Conservation (phyloP, 2,329 filamentous ascomycete genomes). For the Monosporascus sp. region DNA sequence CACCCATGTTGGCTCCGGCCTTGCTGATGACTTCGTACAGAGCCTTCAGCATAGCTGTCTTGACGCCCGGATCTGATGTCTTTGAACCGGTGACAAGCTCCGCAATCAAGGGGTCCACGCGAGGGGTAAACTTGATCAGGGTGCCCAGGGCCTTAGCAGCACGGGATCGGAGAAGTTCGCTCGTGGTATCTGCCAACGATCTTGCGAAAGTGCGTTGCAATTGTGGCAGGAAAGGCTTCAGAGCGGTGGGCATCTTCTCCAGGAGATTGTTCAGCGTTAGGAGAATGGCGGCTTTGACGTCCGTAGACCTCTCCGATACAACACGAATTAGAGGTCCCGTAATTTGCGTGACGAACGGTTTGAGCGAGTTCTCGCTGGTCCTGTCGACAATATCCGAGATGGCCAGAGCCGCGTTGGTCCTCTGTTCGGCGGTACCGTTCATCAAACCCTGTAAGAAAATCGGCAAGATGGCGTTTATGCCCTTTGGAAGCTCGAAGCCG, state of each 20-base stretch:
- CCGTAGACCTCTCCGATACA: conserved; percentile 90
- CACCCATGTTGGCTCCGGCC: conserved; percentile 91
- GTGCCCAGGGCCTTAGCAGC: conserved; percentile 93
- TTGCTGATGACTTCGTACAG: conserved; percentile 95
- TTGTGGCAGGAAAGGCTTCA: conserved; percentile 96
- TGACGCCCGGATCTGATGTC: conserved; percentile 80
- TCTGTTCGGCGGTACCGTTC: conserved; percentile 90
- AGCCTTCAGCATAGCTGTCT: conserved; percentile 93
- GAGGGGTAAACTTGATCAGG: conserved; percentile 88
- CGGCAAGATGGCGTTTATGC: conserved; percentile 90
- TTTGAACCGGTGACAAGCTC: conserved; percentile 95
- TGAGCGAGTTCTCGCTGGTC: conserved; percentile 79
- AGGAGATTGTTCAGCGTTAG: conserved; percentile 90
- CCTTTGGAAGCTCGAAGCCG: conserved; percentile 90
- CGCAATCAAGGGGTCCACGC: conserved; percentile 87
- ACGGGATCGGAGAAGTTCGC: conserved; percentile 78
- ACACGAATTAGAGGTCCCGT: conserved; percentile 97
- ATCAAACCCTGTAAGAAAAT: conserved; percentile 98
- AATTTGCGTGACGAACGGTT: conserved; percentile 94
- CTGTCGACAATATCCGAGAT: conserved; percentile 96
- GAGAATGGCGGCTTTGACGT: conserved; percentile 92
- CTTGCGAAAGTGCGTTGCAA: conserved; percentile 96
- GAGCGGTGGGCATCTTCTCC: conserved; percentile 90
- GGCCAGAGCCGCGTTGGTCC: conserved; percentile 84
- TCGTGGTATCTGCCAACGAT: conserved; percentile 87